Evolutionary conservation across 179 eudicot genomes (phyloP).

Genomic region (Spergularia azorica): DNA sequence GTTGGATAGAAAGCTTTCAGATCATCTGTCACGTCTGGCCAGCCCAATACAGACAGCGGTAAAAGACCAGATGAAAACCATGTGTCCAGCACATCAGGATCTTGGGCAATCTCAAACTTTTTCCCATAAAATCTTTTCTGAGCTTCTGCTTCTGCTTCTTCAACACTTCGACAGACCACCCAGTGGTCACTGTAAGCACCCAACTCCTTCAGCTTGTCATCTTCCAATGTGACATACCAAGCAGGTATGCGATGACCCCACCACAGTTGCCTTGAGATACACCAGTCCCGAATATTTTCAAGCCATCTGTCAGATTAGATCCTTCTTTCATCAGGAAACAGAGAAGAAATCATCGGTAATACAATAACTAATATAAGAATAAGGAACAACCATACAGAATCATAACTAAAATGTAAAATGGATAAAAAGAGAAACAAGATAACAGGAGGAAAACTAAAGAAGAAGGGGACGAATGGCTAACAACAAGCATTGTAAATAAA

Average conservation of each 20-base stretch:
- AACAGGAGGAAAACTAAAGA: too few species aligned
- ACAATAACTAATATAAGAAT: too few species aligned
- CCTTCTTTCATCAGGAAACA: too few species aligned
- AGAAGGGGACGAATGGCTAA: too few species aligned
- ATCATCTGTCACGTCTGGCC: constrained; percentile 68
- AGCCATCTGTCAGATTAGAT: constrained; percentile 66
- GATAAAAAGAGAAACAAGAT: too few species aligned
- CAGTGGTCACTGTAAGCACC: constrained; percentile 86
- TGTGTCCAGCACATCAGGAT: constrained; percentile 52
- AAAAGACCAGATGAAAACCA: constrained; percentile 40
- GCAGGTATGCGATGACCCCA: constrained; percentile 99
- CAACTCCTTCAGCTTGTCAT: constrained; percentile 69
- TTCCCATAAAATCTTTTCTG: constrained; percentile 50
- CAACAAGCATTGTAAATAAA: too few species aligned
- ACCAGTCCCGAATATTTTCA: constrained; percentile 96
- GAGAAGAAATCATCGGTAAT: too few species aligned
- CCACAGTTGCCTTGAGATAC: constrained; percentile 97
- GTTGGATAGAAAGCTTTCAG: constrained; percentile 84
- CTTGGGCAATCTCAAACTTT: constrained; percentile 71
- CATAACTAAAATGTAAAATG: too few species aligned
- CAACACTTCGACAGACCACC: constrained; percentile 81
- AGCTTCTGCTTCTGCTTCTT: constrained; percentile 76
- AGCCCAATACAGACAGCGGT: constrained; percentile 17
- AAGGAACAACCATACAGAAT: too few species aligned
- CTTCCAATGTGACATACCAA: constrained; percentile 84